Base-by-base conservation (phyloP, 257 asterid species). In the Solanum chiquidenum region DNA sequence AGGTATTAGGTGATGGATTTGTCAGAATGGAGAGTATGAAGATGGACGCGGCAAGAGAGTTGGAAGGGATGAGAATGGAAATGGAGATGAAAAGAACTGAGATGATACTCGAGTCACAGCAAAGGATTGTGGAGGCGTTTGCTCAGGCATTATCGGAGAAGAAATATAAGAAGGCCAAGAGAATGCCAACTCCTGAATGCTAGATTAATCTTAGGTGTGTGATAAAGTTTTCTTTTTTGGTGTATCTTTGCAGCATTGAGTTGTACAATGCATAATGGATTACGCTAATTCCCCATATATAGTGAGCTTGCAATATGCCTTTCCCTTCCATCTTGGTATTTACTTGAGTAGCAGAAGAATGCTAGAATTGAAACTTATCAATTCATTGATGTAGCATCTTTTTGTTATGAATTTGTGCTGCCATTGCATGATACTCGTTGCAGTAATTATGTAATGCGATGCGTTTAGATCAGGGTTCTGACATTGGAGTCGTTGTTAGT, bases 21-120 rank as follows among this genome's bases (percentile, higher is more conserved):
- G 93, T 95, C 94, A 92, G 95, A 88, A 92, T 93, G 89, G 99
- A 97, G 98, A 96, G 93, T 89, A 94, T 91, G 91, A 97, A 97
- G 90, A 97, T 97, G 99, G 99, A 97, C 42, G 93, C 94, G 93
- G 95, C 94, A 33, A 90, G 95, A 88, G 95, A 95, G 87, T 90
- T 95, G 49, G 99, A 97, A 92, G 92, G 93, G 90, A 94, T 92
- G 98, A 87, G 98, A 86, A 95, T 96, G 99, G 98, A 97, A 88
- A 94, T 95, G 99, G 99, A 97, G 92, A 91, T 96, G 96, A 97
- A 96, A 94, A 94, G 96, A 89, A 95, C 99, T 1, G 98, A 96
- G 91, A 96, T 96, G 98, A 93, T 97, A 55, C 94, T 97, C 3
- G 98, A 96, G 77, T 94, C 98, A 0, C 98, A 97, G 93, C 98